These are phyloP conservation scores for Endoconidiophora polonica DNA, from an alignment of 2,329 filamentous ascomycete genomes.

Conservation along the genomic window DNA sequence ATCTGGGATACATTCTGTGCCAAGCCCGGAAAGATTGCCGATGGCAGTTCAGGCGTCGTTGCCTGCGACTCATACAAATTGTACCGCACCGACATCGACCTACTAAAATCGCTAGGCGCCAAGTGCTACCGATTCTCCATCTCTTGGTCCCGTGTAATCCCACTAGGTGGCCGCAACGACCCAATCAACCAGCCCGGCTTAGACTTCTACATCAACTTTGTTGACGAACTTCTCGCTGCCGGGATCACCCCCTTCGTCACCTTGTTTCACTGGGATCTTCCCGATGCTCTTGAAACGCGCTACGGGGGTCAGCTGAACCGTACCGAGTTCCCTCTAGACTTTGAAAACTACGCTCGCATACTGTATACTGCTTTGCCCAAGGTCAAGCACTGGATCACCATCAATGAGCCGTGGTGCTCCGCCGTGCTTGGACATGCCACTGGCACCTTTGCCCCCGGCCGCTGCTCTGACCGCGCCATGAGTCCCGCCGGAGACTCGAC, in stretches of 20 bases:
- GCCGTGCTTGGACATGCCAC: conserved; percentile 64
- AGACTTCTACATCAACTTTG: conserved; percentile 61
- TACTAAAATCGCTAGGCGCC: conserved; percentile 58
- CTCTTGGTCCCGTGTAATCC: conserved; percentile 72
- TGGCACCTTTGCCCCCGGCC: conserved; percentile 68
- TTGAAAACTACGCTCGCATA: conserved; percentile 58
- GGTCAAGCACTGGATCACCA: conserved; percentile 79
- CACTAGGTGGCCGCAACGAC: conserved; percentile 67
- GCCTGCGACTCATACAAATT: conserved; percentile 82
- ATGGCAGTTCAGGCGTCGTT: conserved; percentile 54
- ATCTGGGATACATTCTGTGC: conserved; percentile 87
- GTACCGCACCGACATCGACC: conserved; percentile 56
- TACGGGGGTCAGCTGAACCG: conserved; percentile 72
- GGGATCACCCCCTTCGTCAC: conserved; percentile 71
- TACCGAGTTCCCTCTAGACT: conserved; percentile 69
- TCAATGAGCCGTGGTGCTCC: conserved; percentile 81
- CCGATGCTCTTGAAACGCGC: conserved; percentile 58
- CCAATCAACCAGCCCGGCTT: conserved; percentile 65
- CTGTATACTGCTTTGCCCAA: conserved; percentile 58
- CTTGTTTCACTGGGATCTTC: conserved; percentile 78
- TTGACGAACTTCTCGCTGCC: conserved; percentile 59
- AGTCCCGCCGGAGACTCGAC: conserved; percentile 55
- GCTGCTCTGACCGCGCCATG: conserved; percentile 57
- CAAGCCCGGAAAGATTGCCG: conserved; percentile 67
- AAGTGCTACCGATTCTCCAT: conserved; percentile 71